Percentiles rank a stretch among this genome's conserved stretches.
Conservation (phyloP, 2,329 filamentous ascomycete species). For the Seiridium cupressi region DNA sequence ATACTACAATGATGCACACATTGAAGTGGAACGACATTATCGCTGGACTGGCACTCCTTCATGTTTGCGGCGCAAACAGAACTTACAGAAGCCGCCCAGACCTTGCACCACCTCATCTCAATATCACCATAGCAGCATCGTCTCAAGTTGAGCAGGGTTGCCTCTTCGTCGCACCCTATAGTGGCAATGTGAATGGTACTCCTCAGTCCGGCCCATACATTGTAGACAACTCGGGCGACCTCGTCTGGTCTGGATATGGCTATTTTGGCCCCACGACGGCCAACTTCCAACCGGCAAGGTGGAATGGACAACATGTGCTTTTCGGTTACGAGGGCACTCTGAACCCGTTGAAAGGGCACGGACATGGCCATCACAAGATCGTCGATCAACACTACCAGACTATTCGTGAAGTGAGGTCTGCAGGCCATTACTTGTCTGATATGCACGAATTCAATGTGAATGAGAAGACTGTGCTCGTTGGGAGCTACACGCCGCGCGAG, state of each 20-base stretch:
- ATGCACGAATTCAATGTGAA: conserved; percentile 4
- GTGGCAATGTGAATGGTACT: not conserved
- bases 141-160: not conserved
- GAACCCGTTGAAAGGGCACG: not conserved
- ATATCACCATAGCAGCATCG: not conserved
- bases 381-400: conserved; percentile 2
- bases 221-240: not conserved
- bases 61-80: not conserved
- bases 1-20: not conserved
- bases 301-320: not conserved
- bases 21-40: not conserved
- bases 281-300: conserved; percentile 2
- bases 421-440: not conserved
- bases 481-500: conserved; percentile 1
- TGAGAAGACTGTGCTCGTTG: not conserved
- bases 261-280: not conserved
- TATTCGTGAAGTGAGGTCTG: conserved; percentile 1
- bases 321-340: conserved; percentile 2
- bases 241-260: conserved; percentile 2
- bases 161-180: conserved; percentile 5
- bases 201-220: conserved; percentile 1
- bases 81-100: conserved; percentile 2
- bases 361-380: conserved; percentile 3
- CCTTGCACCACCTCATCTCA: not conserved
- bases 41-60: not conserved